Conservation (phyloP, 225 moss, liverwort and hornwort species). For the Pleurozium schreberi region DNA sequence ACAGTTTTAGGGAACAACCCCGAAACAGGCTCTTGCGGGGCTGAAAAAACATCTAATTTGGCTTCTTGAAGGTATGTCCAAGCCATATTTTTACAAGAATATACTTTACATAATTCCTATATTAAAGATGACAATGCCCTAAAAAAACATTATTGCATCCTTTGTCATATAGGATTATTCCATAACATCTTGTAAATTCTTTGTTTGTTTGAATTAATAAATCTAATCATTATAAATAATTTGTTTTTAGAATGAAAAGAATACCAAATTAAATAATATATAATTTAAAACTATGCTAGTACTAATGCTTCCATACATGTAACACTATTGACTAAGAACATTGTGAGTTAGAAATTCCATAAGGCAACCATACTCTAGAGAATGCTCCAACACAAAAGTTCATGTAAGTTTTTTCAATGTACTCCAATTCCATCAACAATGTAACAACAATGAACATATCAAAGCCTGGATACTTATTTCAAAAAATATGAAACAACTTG, state of each 20-base stretch:
- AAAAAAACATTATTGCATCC: not conserved
- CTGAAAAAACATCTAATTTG: too few species aligned
- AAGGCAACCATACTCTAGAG: not conserved
- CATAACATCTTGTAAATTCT: not conserved
- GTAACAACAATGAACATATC: not conserved
- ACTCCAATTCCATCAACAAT: not conserved
- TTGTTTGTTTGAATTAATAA: not conserved
- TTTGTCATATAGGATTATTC: not conserved
- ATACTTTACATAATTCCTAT: not conserved
- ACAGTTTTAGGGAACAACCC: too few species aligned
- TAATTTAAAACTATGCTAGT: not conserved
- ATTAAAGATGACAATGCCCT: not conserved
- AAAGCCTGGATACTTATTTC: not conserved
- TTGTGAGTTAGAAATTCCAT: not conserved
- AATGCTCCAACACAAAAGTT: accelerated
- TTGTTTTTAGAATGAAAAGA: too few species aligned
- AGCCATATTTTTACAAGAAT: not conserved
- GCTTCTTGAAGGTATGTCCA: not conserved
- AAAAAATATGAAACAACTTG: not conserved
- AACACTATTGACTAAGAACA: not conserved
- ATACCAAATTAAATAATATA: not conserved
- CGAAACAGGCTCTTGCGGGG: too few species aligned
- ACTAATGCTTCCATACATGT: not conserved
- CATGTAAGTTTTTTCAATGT: not conserved
- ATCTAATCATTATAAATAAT: not conserved